Evolutionary conservation across 371 early-diverging fungal genomes (phyloP), one percentile per base, ranked within the genome.

Genomic region (Nosema granulosis): DNA sequence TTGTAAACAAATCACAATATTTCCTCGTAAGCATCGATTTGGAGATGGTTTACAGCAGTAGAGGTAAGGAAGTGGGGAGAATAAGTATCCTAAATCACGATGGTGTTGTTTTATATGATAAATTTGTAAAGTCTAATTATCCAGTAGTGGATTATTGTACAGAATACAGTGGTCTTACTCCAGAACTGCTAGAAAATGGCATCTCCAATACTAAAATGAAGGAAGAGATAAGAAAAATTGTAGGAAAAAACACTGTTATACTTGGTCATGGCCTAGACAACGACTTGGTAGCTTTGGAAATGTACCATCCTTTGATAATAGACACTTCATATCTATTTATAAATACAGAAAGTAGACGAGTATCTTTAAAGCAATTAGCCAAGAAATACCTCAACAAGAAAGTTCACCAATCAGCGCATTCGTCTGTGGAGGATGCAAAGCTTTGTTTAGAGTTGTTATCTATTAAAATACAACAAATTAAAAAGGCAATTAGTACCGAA

Each of bases 191-290:
- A 22, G 43, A 54, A 18, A 22, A 58, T 59, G 76, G 67, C 11
- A 78, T 82, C 37, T 6, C 79, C 13, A 68, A 68, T 71, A 66
- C 72, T 16, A 11, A 29, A 51, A 35, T 79, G 51, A 32, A 67
- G 31, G 18, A 50, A 13, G 78, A 80, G 9, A 29, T 86, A 26
- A 54, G 49, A 9, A 29, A 32, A 9, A 65, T 84, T 22, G 78
- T 86, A 38, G 84, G 84, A 16, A 72, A 28, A 28, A 74, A 82
- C 49, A 85, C 86, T 28, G 35, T 77, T 28, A 28, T 86, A 52
- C 29, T 85, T 31, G 86, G 86, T 18, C 86, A 86, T 71, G 75
- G 81, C 34, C 50, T 86, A 38, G 81, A 81, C 34, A 82, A 83
- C 66, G 86, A 86, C 58, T 31, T 86, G 38, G 6, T 57, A 3